Conservation (phyloP, 768 basidiomycete species). For the Terana coerulea region DNA sequence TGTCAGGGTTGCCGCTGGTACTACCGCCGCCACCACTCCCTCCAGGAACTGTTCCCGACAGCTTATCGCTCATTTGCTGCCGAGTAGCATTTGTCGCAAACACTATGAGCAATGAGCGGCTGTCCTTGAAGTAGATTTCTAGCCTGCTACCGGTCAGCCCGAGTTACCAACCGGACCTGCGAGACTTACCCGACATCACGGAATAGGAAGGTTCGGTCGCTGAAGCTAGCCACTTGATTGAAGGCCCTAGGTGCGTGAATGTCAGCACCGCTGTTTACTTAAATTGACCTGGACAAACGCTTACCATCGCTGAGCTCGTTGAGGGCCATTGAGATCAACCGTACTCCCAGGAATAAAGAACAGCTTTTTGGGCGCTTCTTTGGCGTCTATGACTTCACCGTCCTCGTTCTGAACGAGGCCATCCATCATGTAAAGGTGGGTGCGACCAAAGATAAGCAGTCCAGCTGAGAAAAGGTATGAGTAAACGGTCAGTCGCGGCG, state of each 20-base stretch:
- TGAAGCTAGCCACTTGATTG: conserved; percentile 71
- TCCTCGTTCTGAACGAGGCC: conserved; percentile 83
- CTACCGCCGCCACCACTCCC: neutral
- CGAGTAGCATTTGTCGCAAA: conserved; percentile 70
- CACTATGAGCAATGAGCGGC: conserved; percentile 79
- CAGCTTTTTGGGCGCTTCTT: conserved; percentile 76
- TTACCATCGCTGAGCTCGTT: conserved; percentile 84
- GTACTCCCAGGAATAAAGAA: conserved; percentile 85
- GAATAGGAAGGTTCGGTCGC: conserved; percentile 84
- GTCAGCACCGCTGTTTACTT: neutral
- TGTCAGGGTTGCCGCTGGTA: too few species aligned
- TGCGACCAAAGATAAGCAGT: conserved; percentile 79
- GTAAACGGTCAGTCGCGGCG: too few species aligned
- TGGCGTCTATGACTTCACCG: conserved; percentile 85
- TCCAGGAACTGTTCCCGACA: conserved; percentile 40
- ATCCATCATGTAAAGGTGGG: conserved; percentile 87
- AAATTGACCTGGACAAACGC: conserved; percentile 33
- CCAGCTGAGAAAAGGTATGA: conserved; percentile 55
- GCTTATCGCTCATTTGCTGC: conserved; percentile 51
- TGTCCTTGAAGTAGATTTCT: conserved; percentile 92
- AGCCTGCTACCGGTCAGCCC: conserved; percentile 42
- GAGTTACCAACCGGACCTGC: neutral
- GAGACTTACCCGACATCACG: conserved; percentile 80
- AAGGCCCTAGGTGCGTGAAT: conserved; percentile 54
- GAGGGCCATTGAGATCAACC: conserved; percentile 74